A percentile compares a stretch with the other conserved stretches of the same genome.
phyloP scores from a whole-genome alignment of 495 filamentous ascomycete species.

The Podospora pseudopauciseta region DNA sequence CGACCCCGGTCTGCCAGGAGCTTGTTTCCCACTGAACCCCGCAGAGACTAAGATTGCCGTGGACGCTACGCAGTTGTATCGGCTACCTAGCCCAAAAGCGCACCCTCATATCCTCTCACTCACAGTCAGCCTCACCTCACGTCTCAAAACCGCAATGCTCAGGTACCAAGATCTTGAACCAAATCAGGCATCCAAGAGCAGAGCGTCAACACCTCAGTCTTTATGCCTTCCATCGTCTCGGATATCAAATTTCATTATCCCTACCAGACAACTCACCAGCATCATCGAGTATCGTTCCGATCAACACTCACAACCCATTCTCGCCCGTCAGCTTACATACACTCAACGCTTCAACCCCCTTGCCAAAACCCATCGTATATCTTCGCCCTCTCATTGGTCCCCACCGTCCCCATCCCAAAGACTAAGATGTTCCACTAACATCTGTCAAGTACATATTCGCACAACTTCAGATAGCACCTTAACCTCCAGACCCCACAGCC shows the following conservation, averaged over 20 bases:
- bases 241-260: neutral
- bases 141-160: neutral
- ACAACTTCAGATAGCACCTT: no score
- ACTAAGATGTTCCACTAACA: neutral
- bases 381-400: neutral
- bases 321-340: neutral
- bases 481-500: no score
- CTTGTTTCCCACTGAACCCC: neutral
- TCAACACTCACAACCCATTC: neutral
- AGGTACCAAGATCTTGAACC: neutral
- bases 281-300: neutral
- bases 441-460: no score
- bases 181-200: neutral
- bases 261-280: neutral
- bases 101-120: neutral
- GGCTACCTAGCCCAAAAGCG: neutral
- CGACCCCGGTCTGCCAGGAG: neutral
- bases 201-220: neutral
- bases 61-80: neutral
- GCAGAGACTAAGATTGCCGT: neutral
- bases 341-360: neutral
- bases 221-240: neutral
- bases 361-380: neutral
- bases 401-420: neutral
- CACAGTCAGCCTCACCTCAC: neutral